Evolutionary conservation across 306 rosid genomes (phyloP).

Genomic region (Luffa acutangula): DNA sequence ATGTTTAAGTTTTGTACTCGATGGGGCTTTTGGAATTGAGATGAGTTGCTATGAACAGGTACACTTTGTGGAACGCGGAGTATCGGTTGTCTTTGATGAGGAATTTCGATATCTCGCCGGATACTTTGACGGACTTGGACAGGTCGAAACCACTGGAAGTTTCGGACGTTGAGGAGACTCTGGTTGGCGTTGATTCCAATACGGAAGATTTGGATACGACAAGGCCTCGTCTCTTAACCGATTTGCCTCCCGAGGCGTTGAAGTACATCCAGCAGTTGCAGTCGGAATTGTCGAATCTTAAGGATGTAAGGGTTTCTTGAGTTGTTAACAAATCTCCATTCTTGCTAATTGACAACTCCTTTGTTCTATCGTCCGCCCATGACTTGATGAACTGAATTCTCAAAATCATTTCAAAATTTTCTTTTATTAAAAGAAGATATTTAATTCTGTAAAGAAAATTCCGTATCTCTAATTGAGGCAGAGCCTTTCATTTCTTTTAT

Average conservation of each 20-base stretch:
- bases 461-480: neutral
- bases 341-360: neutral
- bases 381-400: neutral
- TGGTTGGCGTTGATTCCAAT: constrained; percentile 21
- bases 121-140: constrained; percentile 14
- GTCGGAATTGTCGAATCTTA: constrained; percentile 42
- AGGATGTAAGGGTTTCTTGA: constrained; percentile 41
- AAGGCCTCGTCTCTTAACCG: constrained; percentile 33
- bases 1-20: neutral
- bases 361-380: neutral
- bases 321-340: neutral
- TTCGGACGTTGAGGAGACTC: constrained; percentile 24
- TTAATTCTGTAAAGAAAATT: neutral
- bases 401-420: neutral
- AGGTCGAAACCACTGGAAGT: constrained; percentile 11
- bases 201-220: constrained; percentile 26
- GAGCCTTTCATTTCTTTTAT: neutral
- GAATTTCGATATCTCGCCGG: constrained; percentile 56
- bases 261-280: constrained; percentile 60
- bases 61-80: constrained; percentile 94
- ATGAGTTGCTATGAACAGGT: constrained; percentile 30
- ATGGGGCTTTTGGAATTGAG: neutral
- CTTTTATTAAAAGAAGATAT: neutral
- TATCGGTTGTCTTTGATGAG: constrained; percentile 73
- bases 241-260: constrained; percentile 69